These are phyloP conservation scores for Erodium maritimum DNA, from an alignment of 345 rosid genomes.

Conservation along the genomic window DNA sequence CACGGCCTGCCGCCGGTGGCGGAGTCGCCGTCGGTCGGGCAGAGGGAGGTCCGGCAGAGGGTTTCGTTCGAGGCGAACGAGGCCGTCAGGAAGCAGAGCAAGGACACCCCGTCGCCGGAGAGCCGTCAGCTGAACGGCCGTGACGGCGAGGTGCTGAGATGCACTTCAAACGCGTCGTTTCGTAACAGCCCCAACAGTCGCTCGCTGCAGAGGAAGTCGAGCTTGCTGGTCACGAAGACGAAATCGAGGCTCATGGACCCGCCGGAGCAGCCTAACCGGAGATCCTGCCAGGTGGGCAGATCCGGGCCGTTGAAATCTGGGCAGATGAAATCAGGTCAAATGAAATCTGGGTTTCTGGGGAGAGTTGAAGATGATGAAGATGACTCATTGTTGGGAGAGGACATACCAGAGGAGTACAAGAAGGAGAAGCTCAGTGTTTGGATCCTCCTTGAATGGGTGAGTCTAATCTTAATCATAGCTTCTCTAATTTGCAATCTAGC, in stretches of 20 bases:
- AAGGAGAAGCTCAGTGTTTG: slow-evolving; percentile 22
- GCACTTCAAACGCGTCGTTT: slow-evolving; percentile 45
- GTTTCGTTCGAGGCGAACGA: slow-evolving; percentile 55
- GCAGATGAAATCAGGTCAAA: slow-evolving; percentile 41
- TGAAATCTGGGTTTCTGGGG: slow-evolving; percentile 36
- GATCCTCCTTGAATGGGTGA: slow-evolving; percentile 56
- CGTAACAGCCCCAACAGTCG: too few relatives aligned
- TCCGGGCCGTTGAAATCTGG: slow-evolving; percentile 55
- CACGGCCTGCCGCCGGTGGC: background rate
- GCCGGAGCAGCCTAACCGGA: slow-evolving; percentile 30
- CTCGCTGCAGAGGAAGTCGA: slow-evolving; percentile 20
- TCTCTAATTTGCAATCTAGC: slow-evolving; percentile 40
- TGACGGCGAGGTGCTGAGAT: slow-evolving; percentile 29
- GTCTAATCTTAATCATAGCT: slow-evolving; percentile 41
- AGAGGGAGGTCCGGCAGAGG: slow-evolving; percentile 9
- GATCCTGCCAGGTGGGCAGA: slow-evolving; percentile 26
- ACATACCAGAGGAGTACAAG: slow-evolving; percentile 59
- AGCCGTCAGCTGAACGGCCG: background rate
- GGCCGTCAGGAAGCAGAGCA: slow-evolving; percentile 23
- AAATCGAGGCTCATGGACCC: slow-evolving; percentile 80
- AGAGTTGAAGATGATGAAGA: slow-evolving; percentile 46
- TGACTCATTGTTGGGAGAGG: slow-evolving; percentile 53
- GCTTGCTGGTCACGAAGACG: slow-evolving; percentile 34
- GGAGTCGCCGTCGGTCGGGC: background rate
- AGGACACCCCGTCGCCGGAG: slow-evolving; percentile 6